Evolutionary conservation across 257 asterid species (phyloP), one percentile per base, ranked within the genome.

Genomic region (Gardenia jasminoides): DNA sequence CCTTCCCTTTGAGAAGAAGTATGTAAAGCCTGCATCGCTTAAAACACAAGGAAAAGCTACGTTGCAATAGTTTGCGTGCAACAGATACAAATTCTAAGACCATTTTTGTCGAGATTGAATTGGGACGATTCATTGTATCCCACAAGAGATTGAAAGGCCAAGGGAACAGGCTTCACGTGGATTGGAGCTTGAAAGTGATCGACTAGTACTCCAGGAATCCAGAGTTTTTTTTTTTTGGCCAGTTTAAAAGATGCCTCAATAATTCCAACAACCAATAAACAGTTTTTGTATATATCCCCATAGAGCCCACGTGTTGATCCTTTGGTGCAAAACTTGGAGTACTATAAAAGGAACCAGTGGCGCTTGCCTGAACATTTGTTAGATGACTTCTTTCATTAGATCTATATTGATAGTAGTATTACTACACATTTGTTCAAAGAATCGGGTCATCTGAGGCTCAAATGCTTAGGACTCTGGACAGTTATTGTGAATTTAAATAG

Each of bases 131-230:
- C 68, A 73, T 71, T 70, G 77, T 26, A 71, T 24, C 78, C 12
- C 59, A 59, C 1, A 13, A 44, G 7, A 48, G 30, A 67, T 31
- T 54, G 24, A 73, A 47, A 77, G 24, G 26, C 48, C 48, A 73
- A 11, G 87, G 89, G 87, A 83, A 87, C 90, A 86, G 12, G 31
- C 36, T 30, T 80, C 88, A 87, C 88, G 90, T 86, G 87, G 79
- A 56, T 54, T 43, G 9, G 48, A 48, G 67, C 64, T 72, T 71
- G 77, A 81, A 76, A 69, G 86, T 74, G 89, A 81, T 76, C 22
- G 10, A 46, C 13, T 46, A 7, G 41, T 10, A 71, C 74, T 72
- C 84, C 46, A 61, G 79, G 67, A 80, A 83, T 82, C 71, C 81
- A 81, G 83, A n/a, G n/a, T n/a, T n/a, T n/a, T n/a, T n/a, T n/a